Base-by-base conservation (phyloP, 1,139 yeast species). In the Protomyces inundatus region DNA sequence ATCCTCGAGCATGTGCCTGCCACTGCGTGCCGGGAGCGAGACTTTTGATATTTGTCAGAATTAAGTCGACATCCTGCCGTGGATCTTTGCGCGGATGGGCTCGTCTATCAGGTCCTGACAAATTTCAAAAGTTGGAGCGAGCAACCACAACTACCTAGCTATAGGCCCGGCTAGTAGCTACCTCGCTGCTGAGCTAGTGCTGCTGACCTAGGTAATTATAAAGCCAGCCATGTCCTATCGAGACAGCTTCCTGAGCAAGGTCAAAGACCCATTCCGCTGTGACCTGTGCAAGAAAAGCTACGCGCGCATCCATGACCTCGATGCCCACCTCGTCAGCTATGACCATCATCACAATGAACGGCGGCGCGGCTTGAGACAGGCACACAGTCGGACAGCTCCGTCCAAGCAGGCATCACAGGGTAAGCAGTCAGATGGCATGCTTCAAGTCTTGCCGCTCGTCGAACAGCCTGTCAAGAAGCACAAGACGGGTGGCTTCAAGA, bases 331-430 rank as follows among this genome's bases (percentile, higher is more conserved):
- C 12, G 30, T 50, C 23, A 51, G 56, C 36, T 58, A 51, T 23
- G 62, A 58, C 14, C 62, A 58, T 16, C 62, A 50, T 51, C 62
- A 58, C 42, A 55, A 55, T 40, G 54, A 58, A 23, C 51, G 62
- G 30, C 50, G 56, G 1, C 50, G 51, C 6, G 56, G 42, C 12
- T 34, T 52, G 32, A 51, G 62, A n/a, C 45, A n/a, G 34, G 62
- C 39, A 6, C 48, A 42, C 9, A 9, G 30, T n/a, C 48, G 48
- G 30, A 42, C 32, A 9, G 48, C 48, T 3, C 48, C 48, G 12
- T 42, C 32, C 48, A 5, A 42, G 48, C 48, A 42, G n/a, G 12
- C 48, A 42, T 5, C 30, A 42, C 48, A 16, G 23, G 23, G 23
- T 23, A 23, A 23, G 23, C 23, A 23, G 23, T 1, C 23, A 23